These are phyloP conservation scores for Primulina eburnea DNA, from an alignment of 257 asterid genomes.

Conservation along the genomic window DNA sequence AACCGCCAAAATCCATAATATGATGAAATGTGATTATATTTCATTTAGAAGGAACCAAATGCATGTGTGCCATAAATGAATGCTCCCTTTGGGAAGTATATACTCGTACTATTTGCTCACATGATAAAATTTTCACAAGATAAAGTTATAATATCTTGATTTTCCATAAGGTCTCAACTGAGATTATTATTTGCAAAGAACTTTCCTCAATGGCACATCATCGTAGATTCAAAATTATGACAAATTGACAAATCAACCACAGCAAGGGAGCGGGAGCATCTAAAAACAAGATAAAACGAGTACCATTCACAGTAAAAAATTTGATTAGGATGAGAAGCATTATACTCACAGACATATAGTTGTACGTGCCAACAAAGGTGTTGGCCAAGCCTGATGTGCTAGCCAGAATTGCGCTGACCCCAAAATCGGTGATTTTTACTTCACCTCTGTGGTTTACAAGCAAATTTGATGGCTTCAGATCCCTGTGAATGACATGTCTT, in stretches of 20 bases:
- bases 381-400: slow-evolving; percentile 86
- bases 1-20: slow-evolving; percentile 4
- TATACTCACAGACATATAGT: slow-evolving; percentile 98
- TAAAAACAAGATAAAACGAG: background rate
- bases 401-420: slow-evolving; percentile 86
- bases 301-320: background rate
- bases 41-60: background rate
- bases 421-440: slow-evolving; percentile 96
- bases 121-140: background rate
- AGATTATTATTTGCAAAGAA: too few species aligned
- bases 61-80: background rate
- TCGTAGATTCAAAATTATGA: too few species aligned
- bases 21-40: background rate
- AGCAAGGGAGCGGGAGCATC: background rate
- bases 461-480: slow-evolving; percentile 91
- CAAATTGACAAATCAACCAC: too few species aligned
- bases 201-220: too few species aligned
- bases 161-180: too few species aligned
- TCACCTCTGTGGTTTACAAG: slow-evolving; percentile 94
- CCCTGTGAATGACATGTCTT: slow-evolving; percentile 94
- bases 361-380: slow-evolving; percentile 95
- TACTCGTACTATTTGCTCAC: too few species aligned
- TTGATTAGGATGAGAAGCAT: background rate
- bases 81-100: too few species aligned
- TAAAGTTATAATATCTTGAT: too few species aligned